Evolutionary conservation across 208 protist species (phyloP), one percentile per base, ranked within the genome.

Genomic region (Strigomonas culicis): DNA sequence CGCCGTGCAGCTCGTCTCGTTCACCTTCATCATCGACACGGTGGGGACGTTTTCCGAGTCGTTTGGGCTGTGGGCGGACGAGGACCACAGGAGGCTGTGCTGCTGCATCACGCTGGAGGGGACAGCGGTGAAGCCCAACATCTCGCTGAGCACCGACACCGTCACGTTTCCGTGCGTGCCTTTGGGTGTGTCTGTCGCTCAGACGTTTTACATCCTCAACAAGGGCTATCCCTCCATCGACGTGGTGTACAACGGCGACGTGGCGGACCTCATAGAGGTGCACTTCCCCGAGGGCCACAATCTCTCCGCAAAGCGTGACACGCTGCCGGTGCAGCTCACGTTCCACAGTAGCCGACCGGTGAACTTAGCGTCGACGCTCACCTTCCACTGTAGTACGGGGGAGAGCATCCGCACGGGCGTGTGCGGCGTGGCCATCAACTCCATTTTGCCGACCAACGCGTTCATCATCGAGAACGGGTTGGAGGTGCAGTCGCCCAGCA

Each of bases 191-290:
- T 58, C 59, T 0, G 74, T 93, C 10, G 44, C 32, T 47, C 75
- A 83, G 19, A 87, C 82, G 19, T 80, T 98, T 58, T 66, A 77
- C 60, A 74, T 98, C 13, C 71, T 78, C 69, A 98, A 98, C 75
- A 84, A 98, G 24, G 95, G 97, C 43, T 98, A 98, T 77, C 93
- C 98, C 13, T 64, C 81, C 34, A 81, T 98, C 31, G 72, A 90
- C 25, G 64, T 98, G 19, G 47, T 68, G 21, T 96, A 97, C 76
- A 55, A 84, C 11, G 94, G 90, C 58, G 63, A 69, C 36, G 72
- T 70, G 34, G 56, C 19, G 47, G 82, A 75, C 8, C 93, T 94
- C 41, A 63, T 98, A 25, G 71, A 72, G 27, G 66, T 98, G 41
- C 69, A 70, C 27, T 97, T 98, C 46, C 93, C 92, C 1, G 50